Evolutionary conservation across 163 green algal species (phyloP).

Genomic region (Prototheca cutis): DNA sequence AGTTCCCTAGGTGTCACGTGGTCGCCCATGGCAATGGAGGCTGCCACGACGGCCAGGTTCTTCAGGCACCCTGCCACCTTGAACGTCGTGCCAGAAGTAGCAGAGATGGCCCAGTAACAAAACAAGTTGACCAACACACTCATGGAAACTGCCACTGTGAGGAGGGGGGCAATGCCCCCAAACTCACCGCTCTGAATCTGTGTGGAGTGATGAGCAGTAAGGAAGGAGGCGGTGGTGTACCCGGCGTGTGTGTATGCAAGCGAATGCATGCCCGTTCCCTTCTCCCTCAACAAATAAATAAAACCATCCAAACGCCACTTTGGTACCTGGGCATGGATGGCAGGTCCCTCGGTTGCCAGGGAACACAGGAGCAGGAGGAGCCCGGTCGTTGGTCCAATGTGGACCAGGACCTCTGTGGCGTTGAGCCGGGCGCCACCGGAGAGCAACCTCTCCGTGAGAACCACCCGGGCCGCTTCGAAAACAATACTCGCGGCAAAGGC

Average conservation of each 20-base stretch:
- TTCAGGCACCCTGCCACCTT: slow-evolving; percentile 46
- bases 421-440: neutral
- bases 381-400: slow-evolving; percentile 37
- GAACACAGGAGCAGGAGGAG: slow-evolving; percentile 28
- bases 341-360: slow-evolving; percentile 28
- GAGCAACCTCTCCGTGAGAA: slow-evolving; percentile 35
- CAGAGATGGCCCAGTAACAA: slow-evolving; percentile 57
- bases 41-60: slow-evolving; percentile 24
- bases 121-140: slow-evolving; percentile 60
- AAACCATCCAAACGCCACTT: no score
- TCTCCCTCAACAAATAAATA: no score
- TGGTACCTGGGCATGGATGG: no score
- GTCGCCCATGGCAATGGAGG: slow-evolving; percentile 16
- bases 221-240: no score
- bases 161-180: neutral
- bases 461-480: slow-evolving; percentile 26
- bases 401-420: slow-evolving; percentile 42
- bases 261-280: no score
- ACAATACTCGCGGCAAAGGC: slow-evolving; percentile 20
- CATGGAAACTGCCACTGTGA: slow-evolving; percentile 22
- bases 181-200: neutral
- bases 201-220: neutral
- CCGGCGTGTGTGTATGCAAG: neutral
- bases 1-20: slow-evolving; percentile 13
- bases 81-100: slow-evolving; percentile 64